A percentile compares a stretch with the other conserved stretches of the same genome.
phyloP scores from a whole-genome alignment of 805 yeast genomes.

The Cyberlindnera xishuangbannaensis region DNA sequence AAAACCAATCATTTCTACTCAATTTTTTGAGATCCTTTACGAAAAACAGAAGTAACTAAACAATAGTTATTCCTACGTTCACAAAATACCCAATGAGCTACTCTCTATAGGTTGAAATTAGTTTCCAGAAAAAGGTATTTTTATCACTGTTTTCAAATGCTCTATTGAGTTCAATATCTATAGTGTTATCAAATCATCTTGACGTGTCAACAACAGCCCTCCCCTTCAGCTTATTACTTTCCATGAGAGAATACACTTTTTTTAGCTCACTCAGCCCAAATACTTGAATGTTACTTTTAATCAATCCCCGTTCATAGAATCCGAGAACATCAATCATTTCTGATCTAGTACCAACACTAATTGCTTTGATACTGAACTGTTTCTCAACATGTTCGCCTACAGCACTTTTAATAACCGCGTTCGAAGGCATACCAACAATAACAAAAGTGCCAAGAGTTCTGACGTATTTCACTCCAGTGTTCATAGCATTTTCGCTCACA shows the following conservation, averaged over 20 bases:
- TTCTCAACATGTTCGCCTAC: constrained; percentile 42
- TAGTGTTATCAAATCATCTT: no score
- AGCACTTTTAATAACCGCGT: constrained; percentile 37
- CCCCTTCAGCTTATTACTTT: constrained; percentile 52
- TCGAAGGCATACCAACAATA: constrained; percentile 55
- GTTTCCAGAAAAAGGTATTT: no score
- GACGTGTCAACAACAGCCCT: constrained; percentile 79
- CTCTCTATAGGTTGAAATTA: no score
- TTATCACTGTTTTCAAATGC: no score
- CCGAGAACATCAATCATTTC: constrained; percentile 57
- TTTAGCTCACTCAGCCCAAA: constrained; percentile 49
- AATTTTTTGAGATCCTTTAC: no score
- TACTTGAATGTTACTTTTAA: constrained; percentile 52
- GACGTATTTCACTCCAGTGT: constrained; percentile 43
- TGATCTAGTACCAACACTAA: constrained; percentile 22
- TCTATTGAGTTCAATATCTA: no score
- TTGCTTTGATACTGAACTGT: constrained; percentile 38
- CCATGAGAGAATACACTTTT: constrained; percentile 47
- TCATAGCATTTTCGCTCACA: constrained; percentile 46
- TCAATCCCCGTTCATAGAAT: constrained; percentile 58
- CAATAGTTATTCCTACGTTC: no score
- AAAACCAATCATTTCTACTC: no score
- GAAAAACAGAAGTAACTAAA: no score
- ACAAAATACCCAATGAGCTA: no score
- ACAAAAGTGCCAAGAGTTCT: constrained; percentile 57